Percentiles rank a stretch among this genome's conserved stretches.
Evolutionary conservation across 805 yeast species (phyloP).

Genomic region (Metschnikowia drakensbergensis): DNA sequence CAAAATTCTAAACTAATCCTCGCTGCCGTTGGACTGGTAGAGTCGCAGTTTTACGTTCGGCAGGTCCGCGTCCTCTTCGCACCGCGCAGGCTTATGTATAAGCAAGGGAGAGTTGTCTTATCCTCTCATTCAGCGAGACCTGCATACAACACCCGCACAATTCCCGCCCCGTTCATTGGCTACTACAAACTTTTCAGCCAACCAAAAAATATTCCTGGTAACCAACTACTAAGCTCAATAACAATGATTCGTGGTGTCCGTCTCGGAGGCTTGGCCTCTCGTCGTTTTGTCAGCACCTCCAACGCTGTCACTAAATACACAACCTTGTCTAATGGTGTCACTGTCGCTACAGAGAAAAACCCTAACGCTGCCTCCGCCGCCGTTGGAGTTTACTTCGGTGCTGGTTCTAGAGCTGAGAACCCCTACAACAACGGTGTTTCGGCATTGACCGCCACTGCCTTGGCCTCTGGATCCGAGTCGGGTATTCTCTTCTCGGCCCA

Average conservation of each 20-base stretch:
- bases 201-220: conserved; percentile 13
- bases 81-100: neutral
- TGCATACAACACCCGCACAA: conserved; percentile 13
- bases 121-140: conserved; percentile 3
- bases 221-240: conserved; percentile 3
- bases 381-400: conserved; percentile 66
- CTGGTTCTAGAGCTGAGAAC: conserved; percentile 79
- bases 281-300: conserved; percentile 59
- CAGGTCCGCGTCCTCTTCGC: neutral
- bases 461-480: conserved; percentile 39
- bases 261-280: conserved; percentile 31
- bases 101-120: neutral
- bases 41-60: too few species aligned
- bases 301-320: conserved; percentile 63
- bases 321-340: conserved; percentile 68
- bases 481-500: conserved; percentile 58
- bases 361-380: conserved; percentile 54
- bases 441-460: conserved; percentile 53
- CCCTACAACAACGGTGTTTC: conserved; percentile 81
- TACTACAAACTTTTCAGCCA: conserved; percentile 6
- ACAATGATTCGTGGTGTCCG: conserved; percentile 44
- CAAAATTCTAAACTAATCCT: too few species aligned
- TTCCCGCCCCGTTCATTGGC: conserved; percentile 21
- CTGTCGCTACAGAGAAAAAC: conserved; percentile 66
- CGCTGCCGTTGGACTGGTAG: too few species aligned